phyloP scores from a whole-genome alignment of 306 rosid genomes.

The Acacia melanoxylon region DNA sequence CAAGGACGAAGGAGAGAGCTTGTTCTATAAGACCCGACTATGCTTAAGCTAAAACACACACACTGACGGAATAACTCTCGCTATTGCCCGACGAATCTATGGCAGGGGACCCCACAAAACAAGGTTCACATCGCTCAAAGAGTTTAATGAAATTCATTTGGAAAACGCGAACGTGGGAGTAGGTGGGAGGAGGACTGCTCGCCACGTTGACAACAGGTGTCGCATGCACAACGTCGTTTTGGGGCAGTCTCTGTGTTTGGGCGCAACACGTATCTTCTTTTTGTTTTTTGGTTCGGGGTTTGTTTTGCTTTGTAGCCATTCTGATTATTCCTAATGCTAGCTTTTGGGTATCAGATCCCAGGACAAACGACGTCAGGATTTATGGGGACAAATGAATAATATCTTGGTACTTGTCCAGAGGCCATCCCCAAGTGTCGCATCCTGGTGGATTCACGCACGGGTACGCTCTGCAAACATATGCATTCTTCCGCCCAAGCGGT shows the following conservation, averaged over 20 bases:
- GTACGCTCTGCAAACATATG: background rate
- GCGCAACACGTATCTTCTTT: conserved; percentile 37
- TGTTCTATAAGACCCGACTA: background rate
- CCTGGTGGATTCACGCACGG: background rate
- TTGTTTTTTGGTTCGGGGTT: background rate
- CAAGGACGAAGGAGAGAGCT: background rate
- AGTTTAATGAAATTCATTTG: background rate
- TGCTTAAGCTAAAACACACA: background rate
- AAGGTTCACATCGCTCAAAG: background rate
- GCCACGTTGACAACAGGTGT: conserved; percentile 60
- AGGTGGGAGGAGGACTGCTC: background rate
- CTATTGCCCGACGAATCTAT: background rate
- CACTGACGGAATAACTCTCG: background rate
- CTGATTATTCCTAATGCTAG: background rate
- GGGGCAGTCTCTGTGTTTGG: background rate
- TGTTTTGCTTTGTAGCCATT: background rate
- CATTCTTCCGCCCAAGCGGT: background rate
- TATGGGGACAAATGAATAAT: background rate
- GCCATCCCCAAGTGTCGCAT: background rate
- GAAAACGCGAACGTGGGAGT: background rate
- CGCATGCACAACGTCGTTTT: background rate
- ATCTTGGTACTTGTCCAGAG: background rate
- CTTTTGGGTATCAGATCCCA: background rate
- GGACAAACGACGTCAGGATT: background rate
- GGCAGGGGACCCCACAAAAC: conserved; percentile 12